Conservation (phyloP, 139 green algal genomes). For the Chlamydomonas sphaeroides region DNA sequence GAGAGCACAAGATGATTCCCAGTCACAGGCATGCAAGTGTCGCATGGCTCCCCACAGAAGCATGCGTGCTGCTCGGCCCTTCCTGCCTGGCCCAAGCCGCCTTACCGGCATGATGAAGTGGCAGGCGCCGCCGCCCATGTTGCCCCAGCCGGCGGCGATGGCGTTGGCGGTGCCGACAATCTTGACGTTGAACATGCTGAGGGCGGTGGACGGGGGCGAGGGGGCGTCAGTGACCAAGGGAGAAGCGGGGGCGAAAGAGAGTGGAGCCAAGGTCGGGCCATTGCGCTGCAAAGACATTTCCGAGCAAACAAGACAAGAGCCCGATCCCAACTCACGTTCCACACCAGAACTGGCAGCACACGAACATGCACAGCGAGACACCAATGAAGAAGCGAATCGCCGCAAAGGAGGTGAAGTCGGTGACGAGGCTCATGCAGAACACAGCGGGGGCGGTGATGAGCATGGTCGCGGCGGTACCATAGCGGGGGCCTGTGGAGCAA, state of each 20-base stretch:
- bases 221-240: too few species aligned
- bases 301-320: too few species aligned
- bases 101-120: slow-evolving; percentile 91
- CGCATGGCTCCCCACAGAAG: too few species aligned
- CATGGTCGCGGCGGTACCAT: slow-evolving; percentile 65
- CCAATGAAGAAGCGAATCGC: slow-evolving; percentile 84
- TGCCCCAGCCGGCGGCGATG: slow-evolving; percentile 85
- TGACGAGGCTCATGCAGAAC: slow-evolving; percentile 78
- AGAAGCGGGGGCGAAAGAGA: too few species aligned
- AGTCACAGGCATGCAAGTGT: too few species aligned
- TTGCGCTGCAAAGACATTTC: too few species aligned
- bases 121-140: slow-evolving; percentile 90
- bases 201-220: too few species aligned
- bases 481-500: slow-evolving; percentile 43
- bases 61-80: too few species aligned
- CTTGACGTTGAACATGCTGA: slow-evolving; percentile 86
- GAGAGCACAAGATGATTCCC: too few species aligned
- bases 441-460: slow-evolving; percentile 72
- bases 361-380: slow-evolving; percentile 81
- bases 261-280: too few species aligned
- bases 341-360: slow-evolving; percentile 92
- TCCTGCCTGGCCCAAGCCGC: too few species aligned
- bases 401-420: slow-evolving; percentile 72
- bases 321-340: slow-evolving; percentile 8
- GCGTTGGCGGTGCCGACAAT: slow-evolving; percentile 94